Conservation (phyloP, 1,139 yeast genomes). For the Hyphopichia pseudoburtonii region DNA sequence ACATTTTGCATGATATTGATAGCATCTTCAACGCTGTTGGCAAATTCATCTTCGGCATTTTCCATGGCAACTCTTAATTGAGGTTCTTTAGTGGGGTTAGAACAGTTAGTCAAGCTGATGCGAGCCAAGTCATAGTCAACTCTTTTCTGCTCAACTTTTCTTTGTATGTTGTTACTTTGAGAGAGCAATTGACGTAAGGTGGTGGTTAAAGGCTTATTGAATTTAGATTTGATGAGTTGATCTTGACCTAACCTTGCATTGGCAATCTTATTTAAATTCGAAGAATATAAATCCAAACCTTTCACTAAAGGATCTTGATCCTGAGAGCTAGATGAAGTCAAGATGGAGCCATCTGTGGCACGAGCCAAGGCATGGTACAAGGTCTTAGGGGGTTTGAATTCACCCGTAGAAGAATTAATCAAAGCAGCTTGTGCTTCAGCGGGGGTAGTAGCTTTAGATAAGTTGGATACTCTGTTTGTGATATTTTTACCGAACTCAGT, state of each 20-base stretch:
- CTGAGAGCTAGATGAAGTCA: slow-evolving; percentile 50
- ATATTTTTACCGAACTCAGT: slow-evolving; percentile 71
- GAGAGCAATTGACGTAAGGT: slow-evolving; percentile 64
- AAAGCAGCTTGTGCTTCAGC: slow-evolving; percentile 82
- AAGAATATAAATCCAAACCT: slow-evolving; percentile 45
- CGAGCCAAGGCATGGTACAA: slow-evolving; percentile 81
- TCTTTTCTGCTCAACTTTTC: slow-evolving; percentile 76
- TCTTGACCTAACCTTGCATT: slow-evolving; percentile 86
- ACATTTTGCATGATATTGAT: slow-evolving; percentile 82
- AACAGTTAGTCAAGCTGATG: slow-evolving; percentile 58
- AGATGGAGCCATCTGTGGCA: slow-evolving; percentile 60
- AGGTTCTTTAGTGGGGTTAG: slow-evolving; percentile 74
- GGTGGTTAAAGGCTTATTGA: slow-evolving; percentile 66
- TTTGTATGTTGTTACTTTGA: slow-evolving; percentile 71
- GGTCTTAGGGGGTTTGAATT: slow-evolving; percentile 72
- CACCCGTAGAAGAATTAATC: slow-evolving; percentile 53
- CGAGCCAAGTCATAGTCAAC: slow-evolving; percentile 80
- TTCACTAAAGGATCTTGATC: slow-evolving; percentile 43
- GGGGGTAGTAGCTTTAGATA: slow-evolving; percentile 75
- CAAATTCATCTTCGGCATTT: slow-evolving; percentile 86
- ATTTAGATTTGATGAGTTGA: slow-evolving; percentile 64
- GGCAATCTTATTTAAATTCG: slow-evolving; percentile 62
- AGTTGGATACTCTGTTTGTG: slow-evolving; percentile 62
- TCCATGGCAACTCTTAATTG: slow-evolving; percentile 77
- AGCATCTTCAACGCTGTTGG: slow-evolving; percentile 88